A percentile compares a stretch with the other conserved stretches of the same genome.
phyloP scores from a whole-genome alignment of 495 filamentous ascomycete genomes.

The Daldinia bambusicola region DNA sequence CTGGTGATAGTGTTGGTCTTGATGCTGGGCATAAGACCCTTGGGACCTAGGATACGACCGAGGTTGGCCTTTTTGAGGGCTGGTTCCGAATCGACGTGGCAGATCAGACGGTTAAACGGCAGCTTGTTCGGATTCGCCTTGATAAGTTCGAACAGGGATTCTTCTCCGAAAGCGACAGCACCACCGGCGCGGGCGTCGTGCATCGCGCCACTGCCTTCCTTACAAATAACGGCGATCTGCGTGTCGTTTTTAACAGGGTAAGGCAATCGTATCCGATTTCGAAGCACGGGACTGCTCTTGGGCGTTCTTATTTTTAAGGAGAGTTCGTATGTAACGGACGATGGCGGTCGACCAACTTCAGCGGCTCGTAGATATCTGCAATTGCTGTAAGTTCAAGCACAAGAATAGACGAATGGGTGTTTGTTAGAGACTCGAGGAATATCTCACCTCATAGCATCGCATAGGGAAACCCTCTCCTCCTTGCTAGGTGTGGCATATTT shows the following conservation, averaged over 20 bases:
- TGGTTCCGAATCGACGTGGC: conserved; percentile 78
- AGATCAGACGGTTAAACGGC: conserved; percentile 89
- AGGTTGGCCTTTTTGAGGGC: conserved; percentile 80
- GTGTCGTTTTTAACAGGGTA: conserved; percentile 87
- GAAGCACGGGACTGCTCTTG: conserved; percentile 85
- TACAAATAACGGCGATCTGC: conserved; percentile 87
- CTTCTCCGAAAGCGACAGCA: conserved; percentile 83
- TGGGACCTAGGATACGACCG: conserved; percentile 84
- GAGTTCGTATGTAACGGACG: conserved; percentile 84
- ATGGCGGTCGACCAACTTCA: conserved; percentile 85
- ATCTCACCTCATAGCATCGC: conserved; percentile 90
- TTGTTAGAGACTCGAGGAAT: not conserved
- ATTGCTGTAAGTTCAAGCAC: conserved; percentile 10
- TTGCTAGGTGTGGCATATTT: conserved; percentile 70
- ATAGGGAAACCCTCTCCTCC: conserved; percentile 77
- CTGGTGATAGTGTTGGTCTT: conserved; percentile 90
- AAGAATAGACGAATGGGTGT: not conserved
- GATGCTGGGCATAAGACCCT: conserved; percentile 87
- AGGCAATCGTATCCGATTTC: conserved; percentile 87
- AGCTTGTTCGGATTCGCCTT: conserved; percentile 66
- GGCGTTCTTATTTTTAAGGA: conserved; percentile 78
- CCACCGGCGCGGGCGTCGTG: conserved; percentile 77
- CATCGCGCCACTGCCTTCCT: conserved; percentile 74
- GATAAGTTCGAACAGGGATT: conserved; percentile 83
- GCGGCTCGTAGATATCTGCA: conserved; percentile 86